Base-by-base conservation (phyloP, 345 rosid genomes). In the Mercurialis annua region DNA sequence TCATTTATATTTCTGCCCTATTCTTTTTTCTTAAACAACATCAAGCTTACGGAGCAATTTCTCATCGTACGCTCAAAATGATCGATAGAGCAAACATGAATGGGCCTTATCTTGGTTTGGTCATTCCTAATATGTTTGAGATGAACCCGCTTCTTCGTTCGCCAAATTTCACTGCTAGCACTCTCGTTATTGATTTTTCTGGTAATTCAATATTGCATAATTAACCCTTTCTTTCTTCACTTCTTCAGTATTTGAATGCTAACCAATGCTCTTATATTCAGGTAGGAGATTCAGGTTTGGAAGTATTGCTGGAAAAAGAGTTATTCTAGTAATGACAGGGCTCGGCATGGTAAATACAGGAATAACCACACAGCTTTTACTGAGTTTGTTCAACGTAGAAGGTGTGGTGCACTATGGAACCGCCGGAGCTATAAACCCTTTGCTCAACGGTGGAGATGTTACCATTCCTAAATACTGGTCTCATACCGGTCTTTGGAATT, bases 341-440 rank as follows among this genome's bases (percentile, higher is more conserved):
- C 59, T 83, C 53, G 78, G 89, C 67, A 83, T 86, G 97, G 94
- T 85, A 15, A 88, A 88, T 71, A 86, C 90, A 72, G 92, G 88
- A 0, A 77, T 80, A 67, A 21, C 81, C 20, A 86, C 95, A 29
- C 82, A 85, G 52, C 61, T 90, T 31, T 71, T 86, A 10, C 66
- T 86, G 5, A 82, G 71, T 46, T 44, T 87, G 2, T 88, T 90
- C 65, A 73, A 72, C 69, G 70, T 88, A 44, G 71, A 73, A 71
- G 92, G 97, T 2, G 87, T 90, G 1, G 34, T 87, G 62, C 97
- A 87, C 74, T 77, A 82, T 59, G 97, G 90, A 73, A 82, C 88
- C n/a, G 92, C 90, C 5, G 97, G 72, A 44, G 68, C 67, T 33
- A 72, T 58, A 54, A 67, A 73, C 38, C 72, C 77, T 8, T 17